Evolutionary conservation across 2,329 filamentous ascomycete genomes (phyloP).

Genomic region (Nemania serpens): DNA sequence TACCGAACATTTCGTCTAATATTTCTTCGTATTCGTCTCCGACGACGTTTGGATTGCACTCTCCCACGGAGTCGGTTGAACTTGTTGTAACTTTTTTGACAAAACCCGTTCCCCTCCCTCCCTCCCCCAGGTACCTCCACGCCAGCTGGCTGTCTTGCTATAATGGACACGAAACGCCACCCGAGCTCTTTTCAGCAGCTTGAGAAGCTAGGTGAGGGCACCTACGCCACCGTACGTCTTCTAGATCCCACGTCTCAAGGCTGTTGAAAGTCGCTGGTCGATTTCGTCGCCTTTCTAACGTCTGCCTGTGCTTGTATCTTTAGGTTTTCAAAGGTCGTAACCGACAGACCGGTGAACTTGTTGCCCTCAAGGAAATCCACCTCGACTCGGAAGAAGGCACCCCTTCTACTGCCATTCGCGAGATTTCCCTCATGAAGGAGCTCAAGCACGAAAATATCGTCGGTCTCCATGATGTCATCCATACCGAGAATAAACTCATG

Average conservation of each 20-base stretch:
- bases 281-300: constrained; percentile 22
- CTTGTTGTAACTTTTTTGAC: not conserved
- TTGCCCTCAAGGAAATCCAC: constrained; percentile 97
- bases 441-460: constrained; percentile 99
- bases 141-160: constrained; percentile 14
- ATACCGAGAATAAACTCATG: constrained; percentile 99
- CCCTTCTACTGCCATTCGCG: constrained; percentile 93
- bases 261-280: constrained; percentile 25
- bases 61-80: no score
- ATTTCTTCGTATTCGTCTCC: not conserved
- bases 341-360: constrained; percentile 92
- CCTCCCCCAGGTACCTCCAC: no score
- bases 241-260: not conserved
- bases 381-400: constrained; percentile 98
- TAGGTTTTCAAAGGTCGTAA: constrained; percentile 99
- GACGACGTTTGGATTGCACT: not conserved
- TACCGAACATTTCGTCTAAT: not conserved
- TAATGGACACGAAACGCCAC: constrained; percentile 90
- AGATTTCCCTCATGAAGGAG: constrained; percentile 99
- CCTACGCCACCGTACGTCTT: constrained; percentile 86
- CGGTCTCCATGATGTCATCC: constrained; percentile 95
- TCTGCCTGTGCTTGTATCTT: not conserved
- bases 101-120: not conserved
- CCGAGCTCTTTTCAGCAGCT: constrained; percentile 99
- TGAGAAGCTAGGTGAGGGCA: constrained; percentile 97